These are phyloP conservation scores for Omphalea diandra DNA, from an alignment of 441 rosid species.

Conservation along the genomic window DNA sequence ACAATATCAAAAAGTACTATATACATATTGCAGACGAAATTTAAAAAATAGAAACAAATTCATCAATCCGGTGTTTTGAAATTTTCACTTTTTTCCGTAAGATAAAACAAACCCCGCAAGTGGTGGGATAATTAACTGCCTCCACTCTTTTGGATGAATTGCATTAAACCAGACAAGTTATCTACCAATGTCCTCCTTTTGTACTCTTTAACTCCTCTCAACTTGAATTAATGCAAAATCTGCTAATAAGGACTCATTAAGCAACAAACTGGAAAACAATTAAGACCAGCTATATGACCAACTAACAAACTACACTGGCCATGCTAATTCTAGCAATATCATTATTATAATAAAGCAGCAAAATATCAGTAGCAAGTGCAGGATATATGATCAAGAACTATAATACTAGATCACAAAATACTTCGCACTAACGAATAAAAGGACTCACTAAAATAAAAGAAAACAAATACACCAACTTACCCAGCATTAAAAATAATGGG, in stretches of 20 bases:
- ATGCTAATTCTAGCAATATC: neutral
- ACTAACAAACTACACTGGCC: no score
- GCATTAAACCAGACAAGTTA: neutral
- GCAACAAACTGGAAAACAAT: neutral
- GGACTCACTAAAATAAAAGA: neutral
- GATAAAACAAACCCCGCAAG: neutral
- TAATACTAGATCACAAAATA: neutral
- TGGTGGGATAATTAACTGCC: neutral
- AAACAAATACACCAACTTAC: constrained; percentile 34
- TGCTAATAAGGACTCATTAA: neutral
- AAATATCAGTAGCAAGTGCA: neutral
- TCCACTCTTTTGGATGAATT: neutral
- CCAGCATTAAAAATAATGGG: constrained; percentile 96
- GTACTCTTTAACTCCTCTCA: neutral
- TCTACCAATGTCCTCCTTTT: neutral
- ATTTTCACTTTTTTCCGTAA: neutral
- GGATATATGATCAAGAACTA: neutral
- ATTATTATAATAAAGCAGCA: neutral
- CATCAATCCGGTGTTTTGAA: neutral
- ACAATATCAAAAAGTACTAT: neutral
- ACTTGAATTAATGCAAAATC: neutral
- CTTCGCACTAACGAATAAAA: neutral
- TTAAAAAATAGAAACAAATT: neutral
- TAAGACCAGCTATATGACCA: no score
- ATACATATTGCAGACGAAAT: neutral